These are phyloP conservation scores for Melastoma candidum DNA, from an alignment of 441 rosid species.

Conservation along the genomic window DNA sequence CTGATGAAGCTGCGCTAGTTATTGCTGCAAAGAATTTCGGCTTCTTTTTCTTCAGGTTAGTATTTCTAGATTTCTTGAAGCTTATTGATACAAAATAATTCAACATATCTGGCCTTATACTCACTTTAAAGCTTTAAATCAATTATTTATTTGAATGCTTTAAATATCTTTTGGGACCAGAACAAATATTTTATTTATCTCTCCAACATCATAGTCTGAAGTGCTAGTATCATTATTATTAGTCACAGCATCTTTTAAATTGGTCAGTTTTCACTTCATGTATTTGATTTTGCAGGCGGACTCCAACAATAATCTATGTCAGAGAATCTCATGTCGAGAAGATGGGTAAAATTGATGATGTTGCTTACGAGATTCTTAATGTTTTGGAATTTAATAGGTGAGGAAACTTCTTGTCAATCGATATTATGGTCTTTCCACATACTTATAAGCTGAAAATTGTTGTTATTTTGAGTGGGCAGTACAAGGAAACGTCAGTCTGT, in stretches of 20 bases:
- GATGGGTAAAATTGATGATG: conserved; percentile 82
- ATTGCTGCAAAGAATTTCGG: conserved; percentile 98
- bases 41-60: conserved; percentile 88
- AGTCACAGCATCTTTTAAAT: not conserved
- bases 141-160: too few species aligned
- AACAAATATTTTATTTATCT: too few species aligned
- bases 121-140: too few species aligned
- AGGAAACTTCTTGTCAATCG: conserved; percentile 13
- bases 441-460: conserved; percentile 19
- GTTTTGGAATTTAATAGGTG: conserved; percentile 99
- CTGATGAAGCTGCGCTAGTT: conserved; percentile 99
- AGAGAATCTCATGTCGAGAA: conserved; percentile 94
- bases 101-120: not conserved
- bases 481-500: conserved; percentile 99
- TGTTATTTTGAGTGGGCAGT: conserved; percentile 38
- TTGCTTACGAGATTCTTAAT: conserved; percentile 84
- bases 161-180: too few species aligned
- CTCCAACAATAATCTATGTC: conserved; percentile 91
- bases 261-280: conserved; percentile 15
- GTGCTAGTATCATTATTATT: too few species aligned
- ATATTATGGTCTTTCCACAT: conserved; percentile 14
- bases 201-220: too few species aligned
- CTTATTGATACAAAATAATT: not conserved
- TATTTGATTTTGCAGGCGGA: conserved; percentile 53
- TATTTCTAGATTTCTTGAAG: not conserved